These are phyloP conservation scores for Punctularia strigosozonata DNA, from an alignment of 768 basidiomycete genomes.

Conservation along the genomic window DNA sequence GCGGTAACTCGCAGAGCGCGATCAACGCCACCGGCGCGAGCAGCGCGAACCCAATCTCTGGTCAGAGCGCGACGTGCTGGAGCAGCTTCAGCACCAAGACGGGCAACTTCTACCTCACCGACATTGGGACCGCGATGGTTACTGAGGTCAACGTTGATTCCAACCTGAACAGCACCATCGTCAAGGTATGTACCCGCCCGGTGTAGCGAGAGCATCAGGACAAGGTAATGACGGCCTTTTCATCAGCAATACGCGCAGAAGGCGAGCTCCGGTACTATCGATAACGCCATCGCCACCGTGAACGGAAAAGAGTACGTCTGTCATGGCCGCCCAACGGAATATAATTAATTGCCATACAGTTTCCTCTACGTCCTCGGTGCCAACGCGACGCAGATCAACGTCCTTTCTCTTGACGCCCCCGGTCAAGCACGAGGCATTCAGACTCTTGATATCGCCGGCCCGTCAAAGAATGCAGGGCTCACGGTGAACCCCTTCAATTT, in stretches of 20 bases:
- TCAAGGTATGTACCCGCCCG: constrained; percentile 19
- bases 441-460: constrained; percentile 5
- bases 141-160: constrained; percentile 36
- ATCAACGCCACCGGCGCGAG: constrained; percentile 12
- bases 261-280: constrained; percentile 9
- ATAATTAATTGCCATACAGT: background rate
- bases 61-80: constrained; percentile 21
- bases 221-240: background rate
- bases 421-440: constrained; percentile 11
- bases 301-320: constrained; percentile 10
- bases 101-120: constrained; percentile 20
- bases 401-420: constrained; percentile 11
- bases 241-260: constrained; percentile 13
- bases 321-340: background rate
- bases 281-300: constrained; percentile 12
- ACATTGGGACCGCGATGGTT: constrained; percentile 15
- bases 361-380: constrained; percentile 14
- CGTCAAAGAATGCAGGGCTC: constrained; percentile 8
- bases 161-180: constrained; percentile 32
- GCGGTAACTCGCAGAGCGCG: too few relatives aligned
- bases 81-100: constrained; percentile 16
- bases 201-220: too few relatives aligned
- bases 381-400: constrained; percentile 9
- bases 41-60: constrained; percentile 12
- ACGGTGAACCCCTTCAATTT: constrained; percentile 9